Evolutionary conservation across 164 flowering plant genomes (phyloP).

Genomic region (Macadamia integrifolia): DNA sequence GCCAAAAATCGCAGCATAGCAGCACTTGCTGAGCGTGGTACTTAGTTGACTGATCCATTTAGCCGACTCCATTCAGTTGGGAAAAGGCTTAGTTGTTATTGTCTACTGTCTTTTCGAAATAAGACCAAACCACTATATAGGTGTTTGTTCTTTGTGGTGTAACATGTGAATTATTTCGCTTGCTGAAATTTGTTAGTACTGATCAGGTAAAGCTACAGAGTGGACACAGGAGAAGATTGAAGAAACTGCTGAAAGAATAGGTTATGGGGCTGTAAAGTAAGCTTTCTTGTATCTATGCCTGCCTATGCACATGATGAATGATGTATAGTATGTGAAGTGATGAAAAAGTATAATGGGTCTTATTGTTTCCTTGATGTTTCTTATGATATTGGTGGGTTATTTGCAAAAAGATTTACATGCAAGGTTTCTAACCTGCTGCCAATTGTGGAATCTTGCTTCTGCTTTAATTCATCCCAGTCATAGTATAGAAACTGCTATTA

Average conservation of each 20-base stretch:
- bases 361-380: neutral
- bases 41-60: neutral
- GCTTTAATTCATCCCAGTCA: neutral
- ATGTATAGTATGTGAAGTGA: neutral
- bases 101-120: too few relatives aligned
- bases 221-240: constrained; percentile 85
- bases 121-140: too few relatives aligned
- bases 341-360: neutral
- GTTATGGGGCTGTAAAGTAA: constrained; percentile 99
- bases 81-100: too few relatives aligned
- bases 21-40: constrained; percentile 73
- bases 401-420: neutral
- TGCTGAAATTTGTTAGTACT: constrained; percentile 11
- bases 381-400: neutral
- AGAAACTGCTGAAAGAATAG: constrained; percentile 83
- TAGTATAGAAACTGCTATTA: too few relatives aligned
- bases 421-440: neutral
- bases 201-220: constrained; percentile 60
- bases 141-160: too few relatives aligned
- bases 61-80: too few relatives aligned
- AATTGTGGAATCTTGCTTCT: neutral
- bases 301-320: neutral
- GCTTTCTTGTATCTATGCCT: constrained; percentile 16
- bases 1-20: constrained; percentile 79
- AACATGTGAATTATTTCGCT: neutral